Conservation (phyloP, 495 filamentous ascomycete species). For the Penicillium ochrochloron region DNA sequence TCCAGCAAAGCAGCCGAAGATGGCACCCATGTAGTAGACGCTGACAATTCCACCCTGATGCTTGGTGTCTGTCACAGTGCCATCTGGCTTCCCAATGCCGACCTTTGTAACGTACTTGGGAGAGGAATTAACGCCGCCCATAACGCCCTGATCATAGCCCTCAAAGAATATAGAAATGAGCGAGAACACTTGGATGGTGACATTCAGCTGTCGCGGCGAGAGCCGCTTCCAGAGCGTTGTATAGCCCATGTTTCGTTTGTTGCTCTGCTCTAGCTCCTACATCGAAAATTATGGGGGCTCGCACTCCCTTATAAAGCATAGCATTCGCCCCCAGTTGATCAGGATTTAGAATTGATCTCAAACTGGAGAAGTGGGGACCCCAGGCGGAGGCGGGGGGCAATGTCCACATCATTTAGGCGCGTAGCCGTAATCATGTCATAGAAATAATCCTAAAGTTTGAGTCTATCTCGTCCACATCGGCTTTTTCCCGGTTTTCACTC, state of each 20-base stretch:
- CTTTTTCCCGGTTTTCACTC: no score
- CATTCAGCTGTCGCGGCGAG: conserved; percentile 45
- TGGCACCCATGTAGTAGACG: conserved; percentile 59
- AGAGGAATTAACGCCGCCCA: conserved; percentile 53
- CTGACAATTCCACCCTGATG: conserved; percentile 57
- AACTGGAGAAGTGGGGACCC: no score
- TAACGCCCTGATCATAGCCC: conserved; percentile 59
- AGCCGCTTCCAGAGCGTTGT: conserved; percentile 49
- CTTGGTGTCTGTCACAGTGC: conserved; percentile 42
- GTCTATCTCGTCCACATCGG: no score
- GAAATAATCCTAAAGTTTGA: no score
- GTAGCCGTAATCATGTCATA: no score
- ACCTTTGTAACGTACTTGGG: conserved; percentile 44
- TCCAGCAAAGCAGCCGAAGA: conserved; percentile 57
- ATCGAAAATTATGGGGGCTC: background rate
- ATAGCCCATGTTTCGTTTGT: conserved; percentile 34
- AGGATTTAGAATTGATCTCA: no score
- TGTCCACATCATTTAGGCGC: no score
- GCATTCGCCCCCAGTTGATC: no score
- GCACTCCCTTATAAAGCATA: background rate
- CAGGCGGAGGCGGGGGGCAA: no score
- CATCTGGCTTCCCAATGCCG: conserved; percentile 42
- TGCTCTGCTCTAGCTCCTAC: background rate
- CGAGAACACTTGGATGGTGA: conserved; percentile 51
- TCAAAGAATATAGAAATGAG: conserved; percentile 58